phyloP scores from a whole-genome alignment of 208 protist genomes.

The Plasmodiophora brassicae region DNA sequence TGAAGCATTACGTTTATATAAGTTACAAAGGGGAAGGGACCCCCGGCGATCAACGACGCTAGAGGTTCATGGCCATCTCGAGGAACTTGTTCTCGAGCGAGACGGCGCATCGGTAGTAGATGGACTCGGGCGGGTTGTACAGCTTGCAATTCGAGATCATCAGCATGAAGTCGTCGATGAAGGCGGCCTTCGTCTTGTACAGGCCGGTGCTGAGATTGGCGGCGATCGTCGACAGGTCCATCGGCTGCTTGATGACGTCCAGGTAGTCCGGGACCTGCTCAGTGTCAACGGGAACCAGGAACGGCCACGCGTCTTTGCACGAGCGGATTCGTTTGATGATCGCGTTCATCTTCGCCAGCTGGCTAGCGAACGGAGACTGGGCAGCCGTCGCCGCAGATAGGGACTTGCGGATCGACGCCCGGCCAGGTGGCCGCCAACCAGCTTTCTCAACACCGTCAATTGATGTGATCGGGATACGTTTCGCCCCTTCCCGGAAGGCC shows the following conservation, averaged over 20 bases:
- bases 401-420: neutral
- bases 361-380: neutral
- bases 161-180: constrained; percentile 17
- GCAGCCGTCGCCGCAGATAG: neutral
- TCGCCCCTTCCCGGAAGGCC: constrained; percentile 32
- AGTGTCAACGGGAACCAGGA: constrained; percentile 55
- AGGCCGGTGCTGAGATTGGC: neutral
- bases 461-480: neutral
- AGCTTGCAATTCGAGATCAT: constrained; percentile 25
- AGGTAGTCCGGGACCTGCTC: constrained; percentile 43
- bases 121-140: neutral
- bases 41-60: too few species aligned
- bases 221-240: constrained; percentile 30
- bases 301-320: constrained; percentile 56
- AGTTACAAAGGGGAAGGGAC: too few species aligned
- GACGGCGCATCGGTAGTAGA: constrained; percentile 33
- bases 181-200: constrained; percentile 33
- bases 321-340: neutral
- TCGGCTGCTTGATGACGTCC: constrained; percentile 58
- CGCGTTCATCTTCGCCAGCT: neutral
- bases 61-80: neutral
- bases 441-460: constrained; percentile 22
- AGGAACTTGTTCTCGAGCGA: constrained; percentile 8
- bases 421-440: neutral
- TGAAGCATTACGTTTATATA: too few species aligned